Evolutionary conservation across 805 yeast genomes (phyloP), one percentile per base, ranked within the genome.

Genomic region (Ogataea saltuana): DNA sequence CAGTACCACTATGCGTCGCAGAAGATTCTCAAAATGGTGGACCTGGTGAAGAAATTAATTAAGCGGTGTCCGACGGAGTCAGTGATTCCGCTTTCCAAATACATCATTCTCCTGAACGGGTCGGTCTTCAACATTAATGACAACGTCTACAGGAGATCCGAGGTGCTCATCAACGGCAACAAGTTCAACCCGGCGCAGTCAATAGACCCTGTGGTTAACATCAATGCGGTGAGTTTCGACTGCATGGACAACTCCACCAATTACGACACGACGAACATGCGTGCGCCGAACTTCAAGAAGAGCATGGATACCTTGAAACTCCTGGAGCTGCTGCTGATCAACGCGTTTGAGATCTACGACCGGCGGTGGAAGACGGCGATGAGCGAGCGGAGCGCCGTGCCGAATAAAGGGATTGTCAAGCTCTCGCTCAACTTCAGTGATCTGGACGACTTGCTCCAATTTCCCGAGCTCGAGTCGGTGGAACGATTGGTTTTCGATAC

Each of bases 1-100:
- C 86, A 83, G 57, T 83, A 75, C 59, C 74, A 72, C 42, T 78
- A 78, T 52, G 76, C 80, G 8, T 64, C 74, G 3, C 56, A 63
- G 43, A 81, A 80, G 54, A 54, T 81, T 19, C 65, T 65, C 27
- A 60, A 62, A 25, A 58, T 75, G 34, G 51, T 75, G n/a, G 59
- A 51, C 18, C 38, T 55, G 1, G 47, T 72, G 45, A 62, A 45
- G 48, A 54, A 13, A 36, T 50, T 33, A 45, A 50, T 39, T 40
- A 46, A 33, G 44, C 51, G 20, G 42, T 60, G 46, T 11, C 47
- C 52, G 4, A 43, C 54, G 3, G 46, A 49, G 2, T 44, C 54
- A 4, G 50, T 64, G 20, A 60, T 65, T 17, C 71, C 75, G 1
- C 48, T 67, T 9, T 46, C 63, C 4, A 68, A 63, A 39, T 64